Evolutionary conservation across 75 land plant species (phyloP).

Genomic region (Ceratopteris richardii): DNA sequence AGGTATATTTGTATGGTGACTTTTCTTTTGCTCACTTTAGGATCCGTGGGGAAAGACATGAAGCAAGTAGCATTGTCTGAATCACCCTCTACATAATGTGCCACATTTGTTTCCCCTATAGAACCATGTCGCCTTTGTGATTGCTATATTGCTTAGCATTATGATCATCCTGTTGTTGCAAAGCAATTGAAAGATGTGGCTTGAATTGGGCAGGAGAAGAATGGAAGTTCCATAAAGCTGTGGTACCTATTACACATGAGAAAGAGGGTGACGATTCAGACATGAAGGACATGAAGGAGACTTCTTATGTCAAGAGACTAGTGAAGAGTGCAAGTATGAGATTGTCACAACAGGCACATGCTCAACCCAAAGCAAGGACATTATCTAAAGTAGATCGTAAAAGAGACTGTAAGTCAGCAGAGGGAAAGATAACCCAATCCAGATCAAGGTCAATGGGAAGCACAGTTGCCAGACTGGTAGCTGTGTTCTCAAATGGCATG

Average conservation of each 20-base stretch:
- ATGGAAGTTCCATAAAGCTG: neutral
- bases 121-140: no score
- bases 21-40: no score
- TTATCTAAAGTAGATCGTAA: neutral
- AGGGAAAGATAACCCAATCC: neutral
- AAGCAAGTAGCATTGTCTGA: no score
- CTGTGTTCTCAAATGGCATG: constrained; percentile 3
- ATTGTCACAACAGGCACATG: neutral
- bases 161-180: no score
- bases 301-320: neutral
- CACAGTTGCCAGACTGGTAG: neutral
- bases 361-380: neutral
- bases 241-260: neutral
- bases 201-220: neutral
- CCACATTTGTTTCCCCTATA: no score
- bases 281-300: neutral
- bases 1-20: no score
- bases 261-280: neutral
- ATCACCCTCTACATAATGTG: no score
- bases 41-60: no score
- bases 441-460: neutral
- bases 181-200: no score
- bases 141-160: no score
- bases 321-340: constrained; percentile 5
- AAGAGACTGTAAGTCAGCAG: neutral